These are phyloP conservation scores for Clavispora vitiphila DNA, from an alignment of 805 yeast species.

Conservation along the genomic window DNA sequence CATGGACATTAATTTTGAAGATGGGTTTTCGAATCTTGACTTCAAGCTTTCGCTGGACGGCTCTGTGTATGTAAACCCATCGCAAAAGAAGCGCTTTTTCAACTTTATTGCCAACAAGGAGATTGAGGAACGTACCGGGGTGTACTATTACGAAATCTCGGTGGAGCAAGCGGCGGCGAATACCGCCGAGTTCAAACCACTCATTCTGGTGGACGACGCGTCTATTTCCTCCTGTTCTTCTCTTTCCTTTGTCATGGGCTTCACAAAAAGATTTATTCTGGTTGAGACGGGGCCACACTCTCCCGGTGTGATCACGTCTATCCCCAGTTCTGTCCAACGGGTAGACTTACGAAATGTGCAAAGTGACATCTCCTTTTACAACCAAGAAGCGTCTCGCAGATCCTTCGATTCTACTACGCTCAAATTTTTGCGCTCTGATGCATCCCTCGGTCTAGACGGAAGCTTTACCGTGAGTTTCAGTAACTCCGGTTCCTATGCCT, in stretches of 20 bases:
- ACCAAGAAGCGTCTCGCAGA: constrained; percentile 5
- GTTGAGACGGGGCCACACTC: constrained; percentile 14
- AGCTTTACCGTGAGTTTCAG: constrained; percentile 39
- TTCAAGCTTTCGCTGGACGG: constrained; percentile 12
- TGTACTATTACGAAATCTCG: constrained; percentile 38
- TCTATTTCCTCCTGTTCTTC: constrained; percentile 30
- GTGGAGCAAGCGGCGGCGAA: constrained; percentile 30
- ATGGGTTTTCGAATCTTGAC: constrained; percentile 28
- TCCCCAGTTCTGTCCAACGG: constrained; percentile 6
- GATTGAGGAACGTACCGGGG: constrained; percentile 27
- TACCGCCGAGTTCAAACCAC: constrained; percentile 27
- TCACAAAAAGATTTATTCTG: constrained; percentile 23
- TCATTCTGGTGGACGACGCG: constrained; percentile 30
- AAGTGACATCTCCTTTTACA: constrained; percentile 20
- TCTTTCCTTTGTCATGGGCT: constrained; percentile 31
- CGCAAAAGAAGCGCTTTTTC: constrained; percentile 18
- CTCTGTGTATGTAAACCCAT: background rate
- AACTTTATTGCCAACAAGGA: constrained; percentile 37
- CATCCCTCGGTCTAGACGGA: constrained; percentile 37
- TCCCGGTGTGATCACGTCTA: constrained; percentile 4
- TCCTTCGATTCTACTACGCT: constrained; percentile 17
- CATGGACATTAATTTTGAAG: constrained; percentile 20
- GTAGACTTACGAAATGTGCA: constrained; percentile 29
- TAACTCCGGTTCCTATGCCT: constrained; percentile 35
- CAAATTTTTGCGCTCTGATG: constrained; percentile 26